Percentiles rank a stretch among this genome's conserved stretches.
Conservation (phyloP, 306 rosid genomes). For the Quercus glauca region DNA sequence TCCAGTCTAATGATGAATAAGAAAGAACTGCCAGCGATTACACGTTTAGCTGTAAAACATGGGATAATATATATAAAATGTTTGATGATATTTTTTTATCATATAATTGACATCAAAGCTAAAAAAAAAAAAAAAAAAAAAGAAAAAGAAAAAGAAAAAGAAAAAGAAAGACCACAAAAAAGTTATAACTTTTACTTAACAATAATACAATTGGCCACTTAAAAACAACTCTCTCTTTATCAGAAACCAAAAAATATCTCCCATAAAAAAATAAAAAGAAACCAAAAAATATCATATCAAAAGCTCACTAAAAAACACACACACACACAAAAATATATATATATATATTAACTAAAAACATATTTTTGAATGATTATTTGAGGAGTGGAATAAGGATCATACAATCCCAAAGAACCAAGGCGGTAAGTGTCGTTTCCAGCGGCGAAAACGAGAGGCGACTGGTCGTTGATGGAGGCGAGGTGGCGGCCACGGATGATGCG, state of each 20-base stretch:
- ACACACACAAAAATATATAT: too few relatives aligned
- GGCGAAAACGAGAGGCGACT: slow-evolving; percentile 41
- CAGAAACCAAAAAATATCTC: neutral
- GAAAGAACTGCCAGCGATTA: neutral
- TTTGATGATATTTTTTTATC: too few relatives aligned
- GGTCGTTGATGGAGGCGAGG: slow-evolving; percentile 33
- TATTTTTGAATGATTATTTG: neutral
- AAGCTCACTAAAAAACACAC: too few relatives aligned
- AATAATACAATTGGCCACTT: neutral
- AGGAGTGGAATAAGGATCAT: slow-evolving; percentile 15
- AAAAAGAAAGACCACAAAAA: too few relatives aligned
- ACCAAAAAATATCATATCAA: neutral
- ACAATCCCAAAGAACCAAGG: slow-evolving; percentile 52
- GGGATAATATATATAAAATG: too few relatives aligned
- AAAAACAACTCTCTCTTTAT: neutral
- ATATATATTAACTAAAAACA: neutral
- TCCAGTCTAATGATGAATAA: neutral
- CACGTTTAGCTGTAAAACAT: neutral
- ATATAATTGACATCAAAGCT: too few relatives aligned
- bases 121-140: rapidly evolving
- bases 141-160: rapidly evolving
- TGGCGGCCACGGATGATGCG: slow-evolving; percentile 55
- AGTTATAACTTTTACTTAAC: too few relatives aligned
- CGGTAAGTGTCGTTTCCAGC: slow-evolving; percentile 47
- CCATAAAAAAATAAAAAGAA: neutral